Conservation (phyloP, 2,329 filamentous ascomycete genomes). For the Aureobasidium sp. region DNA sequence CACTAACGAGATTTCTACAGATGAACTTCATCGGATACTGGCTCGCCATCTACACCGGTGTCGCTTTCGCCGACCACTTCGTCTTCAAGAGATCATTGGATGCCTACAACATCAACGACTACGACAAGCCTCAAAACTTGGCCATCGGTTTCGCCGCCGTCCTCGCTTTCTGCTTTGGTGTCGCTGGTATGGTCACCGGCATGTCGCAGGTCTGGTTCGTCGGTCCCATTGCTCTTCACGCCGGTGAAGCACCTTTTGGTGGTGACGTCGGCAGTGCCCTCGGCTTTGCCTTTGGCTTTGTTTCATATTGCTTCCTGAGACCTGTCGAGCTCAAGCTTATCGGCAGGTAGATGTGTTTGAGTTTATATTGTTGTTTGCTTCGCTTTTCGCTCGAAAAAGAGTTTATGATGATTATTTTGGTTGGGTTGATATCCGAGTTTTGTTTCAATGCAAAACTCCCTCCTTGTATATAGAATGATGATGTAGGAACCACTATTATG, state of each 20-base stretch:
- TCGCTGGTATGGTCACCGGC: constrained; percentile 59
- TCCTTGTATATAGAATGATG: not conserved
- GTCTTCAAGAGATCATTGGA: constrained; percentile 56
- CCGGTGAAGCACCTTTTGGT: constrained; percentile 45
- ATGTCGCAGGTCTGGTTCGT: constrained; percentile 64
- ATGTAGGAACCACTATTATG: not conserved
- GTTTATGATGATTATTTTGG: not conserved
- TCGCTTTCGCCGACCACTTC: constrained; percentile 60
- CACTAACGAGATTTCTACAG: too few relatives aligned
- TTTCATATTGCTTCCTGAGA: constrained; percentile 48
- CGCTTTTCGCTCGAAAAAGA: not conserved
- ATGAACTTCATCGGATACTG: constrained; percentile 60
- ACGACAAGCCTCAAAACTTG: constrained; percentile 51
- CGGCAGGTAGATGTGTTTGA: constrained; percentile 18
- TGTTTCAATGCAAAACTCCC: not conserved
- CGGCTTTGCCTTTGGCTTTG: constrained; percentile 53
- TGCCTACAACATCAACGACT: constrained; percentile 54
- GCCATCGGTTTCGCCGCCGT: constrained; percentile 59
- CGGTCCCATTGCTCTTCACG: constrained; percentile 58
- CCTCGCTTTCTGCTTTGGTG: constrained; percentile 56
- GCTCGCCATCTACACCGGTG: constrained; percentile 65
- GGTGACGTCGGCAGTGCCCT: constrained; percentile 56
- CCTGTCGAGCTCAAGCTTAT: constrained; percentile 41
- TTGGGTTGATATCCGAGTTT: constrained; percentile 3
- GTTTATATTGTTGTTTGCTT: not conserved